Evolutionary conservation across 108 stramenopile species (phyloP).

Genomic region (Bacterosira constricta): DNA sequence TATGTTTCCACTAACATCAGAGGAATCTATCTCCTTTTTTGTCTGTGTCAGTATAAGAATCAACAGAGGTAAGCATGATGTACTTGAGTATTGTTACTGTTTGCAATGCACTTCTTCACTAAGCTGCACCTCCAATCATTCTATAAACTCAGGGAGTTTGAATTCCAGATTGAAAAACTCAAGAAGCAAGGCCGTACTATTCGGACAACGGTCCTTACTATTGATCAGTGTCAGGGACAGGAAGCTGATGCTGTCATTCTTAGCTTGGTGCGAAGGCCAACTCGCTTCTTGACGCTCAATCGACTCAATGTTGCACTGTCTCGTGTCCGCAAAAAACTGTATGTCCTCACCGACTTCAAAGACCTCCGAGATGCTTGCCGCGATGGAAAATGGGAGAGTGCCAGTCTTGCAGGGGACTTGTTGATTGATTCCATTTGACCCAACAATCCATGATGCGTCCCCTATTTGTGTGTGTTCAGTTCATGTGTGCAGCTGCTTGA

Average conservation of each 20-base stretch:
- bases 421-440: conserved; percentile 10
- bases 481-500: no score
- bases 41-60: conserved; percentile 40
- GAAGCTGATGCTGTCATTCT: conserved; percentile 52
- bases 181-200: neutral
- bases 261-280: conserved; percentile 46
- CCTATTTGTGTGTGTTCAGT: no score
- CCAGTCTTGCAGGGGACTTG: conserved; percentile 39
- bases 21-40: no score
- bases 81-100: no score
- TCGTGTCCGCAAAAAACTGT: conserved; percentile 40
- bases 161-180: conserved; percentile 18
- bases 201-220: conserved; percentile 31
- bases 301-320: conserved; percentile 56
- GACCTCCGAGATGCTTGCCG: conserved; percentile 30
- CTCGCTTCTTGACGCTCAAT: conserved; percentile 39
- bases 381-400: conserved; percentile 37
- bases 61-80: no score
- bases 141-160: no score
- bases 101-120: no score
- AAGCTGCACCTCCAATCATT: no score
- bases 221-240: conserved; percentile 57
- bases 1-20: neutral
- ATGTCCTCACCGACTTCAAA: conserved; percentile 31
- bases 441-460: neutral